Evolutionary conservation across 192 early-diverging fungal species (phyloP), one percentile per base, ranked within the genome.

Genomic region (Coemansia sp.): DNA sequence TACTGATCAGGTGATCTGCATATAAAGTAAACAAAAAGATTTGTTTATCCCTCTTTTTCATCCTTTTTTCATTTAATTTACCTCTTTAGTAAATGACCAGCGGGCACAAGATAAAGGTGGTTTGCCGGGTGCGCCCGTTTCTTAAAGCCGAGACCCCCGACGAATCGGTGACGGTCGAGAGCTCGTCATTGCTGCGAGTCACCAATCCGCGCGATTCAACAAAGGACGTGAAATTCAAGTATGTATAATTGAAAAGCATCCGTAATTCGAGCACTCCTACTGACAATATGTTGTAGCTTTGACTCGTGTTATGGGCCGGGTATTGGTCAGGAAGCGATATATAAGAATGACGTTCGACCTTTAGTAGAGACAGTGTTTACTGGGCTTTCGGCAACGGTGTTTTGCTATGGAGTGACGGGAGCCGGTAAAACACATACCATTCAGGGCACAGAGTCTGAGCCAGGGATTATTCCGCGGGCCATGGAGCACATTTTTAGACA

Each of bases 371-470:
- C 71, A 3, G 66, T 83, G 20, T 82, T 85, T 47, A 71, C 55
- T 40, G 85, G 84, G 0, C 50, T 84, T 46, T 77, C 85, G 15
- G 81, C 84, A 0, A 87, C 86, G 0, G 83, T 87, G 40, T 87
- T 87, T 56, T 84, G 83, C 55, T 87, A 86, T 42, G 85, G 85
- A 20, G 83, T 84, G 23, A 87, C 84, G 1, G 85, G 85, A 0
- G 83, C 84, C 2, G 83, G 83, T 31, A 88, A 88, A 37, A 88
- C 86, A 11, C 68, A 83, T 51, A 85, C 86, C 3, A 85, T 88
- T 54, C 74, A 83, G 67, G 84, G 84, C 1, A 70, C 51, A 0
- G 61, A 73, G 12, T 15, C 44, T 1, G 68, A 84, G 7, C 86
- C 82, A 0, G 86, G 86, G 2, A 84, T 88, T 7, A 82, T 88